Percentiles rank a stretch among this genome's conserved stretches.
phyloP scores from a whole-genome alignment of 192 early-diverging fungal species.

The Podila horticola region DNA sequence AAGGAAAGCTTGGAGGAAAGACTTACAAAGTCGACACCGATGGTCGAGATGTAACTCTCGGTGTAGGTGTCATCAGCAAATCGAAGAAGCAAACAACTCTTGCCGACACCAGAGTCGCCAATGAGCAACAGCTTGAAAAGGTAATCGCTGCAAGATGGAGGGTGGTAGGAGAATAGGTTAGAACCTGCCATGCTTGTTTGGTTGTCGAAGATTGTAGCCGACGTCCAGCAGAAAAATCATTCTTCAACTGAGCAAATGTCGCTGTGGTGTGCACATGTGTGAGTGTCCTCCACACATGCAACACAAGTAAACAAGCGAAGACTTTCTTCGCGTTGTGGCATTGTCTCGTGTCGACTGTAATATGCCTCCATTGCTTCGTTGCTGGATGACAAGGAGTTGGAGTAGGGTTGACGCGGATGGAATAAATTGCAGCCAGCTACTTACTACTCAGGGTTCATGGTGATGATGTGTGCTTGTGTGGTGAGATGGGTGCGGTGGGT shows the following conservation, averaged over 20 bases:
- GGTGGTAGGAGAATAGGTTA: background rate
- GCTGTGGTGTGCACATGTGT: too few species aligned
- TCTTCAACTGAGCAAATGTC: too few species aligned
- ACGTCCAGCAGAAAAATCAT: too few species aligned
- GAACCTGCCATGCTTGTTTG: background rate
- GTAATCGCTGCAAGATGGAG: conserved; percentile 81
- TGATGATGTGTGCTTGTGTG: conserved; percentile 1
- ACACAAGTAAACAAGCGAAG: too few species aligned
- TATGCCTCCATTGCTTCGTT: too few species aligned
- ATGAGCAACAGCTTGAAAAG: conserved; percentile 99
- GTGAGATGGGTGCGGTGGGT: background rate
- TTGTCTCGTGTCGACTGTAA: too few species aligned
- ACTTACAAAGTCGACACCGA: conserved; percentile 98
- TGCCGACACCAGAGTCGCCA: conserved; percentile 98
- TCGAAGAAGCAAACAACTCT: conserved; percentile 95
- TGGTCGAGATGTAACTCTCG: conserved; percentile 98
- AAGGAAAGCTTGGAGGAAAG: too few species aligned
- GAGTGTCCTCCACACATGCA: too few species aligned
- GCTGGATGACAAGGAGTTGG: too few species aligned
- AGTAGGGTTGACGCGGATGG: too few species aligned
- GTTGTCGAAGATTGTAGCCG: too few species aligned
- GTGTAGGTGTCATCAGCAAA: conserved; percentile 99
- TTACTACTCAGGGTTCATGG: conserved; percentile 61
- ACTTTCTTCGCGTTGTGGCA: too few species aligned
- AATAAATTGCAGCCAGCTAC: conserved; percentile 3